Percentiles rank a stretch among this genome's conserved stretches.
Conservation (phyloP, 176 grass and related monocot genomes). For the Bonia amplexicaulis region DNA sequence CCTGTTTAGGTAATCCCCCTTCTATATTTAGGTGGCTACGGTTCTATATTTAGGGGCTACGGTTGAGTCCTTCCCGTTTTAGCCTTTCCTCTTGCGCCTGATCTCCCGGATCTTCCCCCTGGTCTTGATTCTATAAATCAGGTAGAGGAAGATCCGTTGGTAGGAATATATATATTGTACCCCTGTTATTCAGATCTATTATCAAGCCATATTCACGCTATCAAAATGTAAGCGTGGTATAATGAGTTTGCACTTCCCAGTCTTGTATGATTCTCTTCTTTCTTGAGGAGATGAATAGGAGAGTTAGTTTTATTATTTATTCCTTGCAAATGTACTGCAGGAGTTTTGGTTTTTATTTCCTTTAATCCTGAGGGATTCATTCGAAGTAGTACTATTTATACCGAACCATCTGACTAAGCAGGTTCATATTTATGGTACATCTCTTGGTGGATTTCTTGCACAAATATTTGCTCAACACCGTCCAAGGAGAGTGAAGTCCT, state of each 20-base stretch:
- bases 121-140: too few relatives aligned
- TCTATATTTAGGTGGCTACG: too few relatives aligned
- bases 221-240: background rate
- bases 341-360: constrained; percentile 13
- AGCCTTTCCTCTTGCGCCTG: too few relatives aligned
- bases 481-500: constrained; percentile 85
- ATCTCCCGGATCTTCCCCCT: too few relatives aligned
- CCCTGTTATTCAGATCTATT: too few relatives aligned
- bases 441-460: constrained; percentile 95
- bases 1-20: too few relatives aligned
- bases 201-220: too few relatives aligned
- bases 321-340: background rate
- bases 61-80: too few relatives aligned
- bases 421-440: constrained; percentile 98
- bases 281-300: background rate
- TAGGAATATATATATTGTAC: too few relatives aligned
- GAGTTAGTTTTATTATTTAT: background rate
- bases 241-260: background rate
- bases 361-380: background rate
- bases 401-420: constrained; percentile 20
- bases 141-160: too few relatives aligned
- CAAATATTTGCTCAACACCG: constrained; percentile 91
- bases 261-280: background rate
- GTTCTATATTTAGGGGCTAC: too few relatives aligned
- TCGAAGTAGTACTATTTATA: background rate